phyloP scores from a whole-genome alignment of 1,284 basidiomycete species.

The Schizophyllum commune region DNA sequence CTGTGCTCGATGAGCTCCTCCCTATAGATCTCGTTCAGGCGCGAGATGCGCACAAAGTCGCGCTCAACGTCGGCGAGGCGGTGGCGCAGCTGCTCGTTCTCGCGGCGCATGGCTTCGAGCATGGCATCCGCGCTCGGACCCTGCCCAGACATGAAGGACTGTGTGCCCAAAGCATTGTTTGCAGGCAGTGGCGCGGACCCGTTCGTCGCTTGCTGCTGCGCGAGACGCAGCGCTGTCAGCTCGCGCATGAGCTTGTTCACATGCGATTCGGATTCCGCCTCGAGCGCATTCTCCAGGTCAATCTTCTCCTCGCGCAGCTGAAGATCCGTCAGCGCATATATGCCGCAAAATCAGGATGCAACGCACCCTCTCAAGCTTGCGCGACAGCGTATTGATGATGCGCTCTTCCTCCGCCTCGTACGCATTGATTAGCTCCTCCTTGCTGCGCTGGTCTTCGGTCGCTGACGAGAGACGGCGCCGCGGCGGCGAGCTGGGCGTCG shows the following conservation, averaged over 20 bases:
- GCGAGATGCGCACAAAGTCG: conserved; percentile 61
- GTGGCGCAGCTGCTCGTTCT: conserved; percentile 65
- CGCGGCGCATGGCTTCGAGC: conserved; percentile 63
- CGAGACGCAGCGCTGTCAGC: conserved; percentile 53
- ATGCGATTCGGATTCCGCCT: conserved; percentile 74
- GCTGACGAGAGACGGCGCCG: conserved; percentile 42
- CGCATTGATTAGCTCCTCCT: conserved; percentile 73
- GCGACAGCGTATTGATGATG: conserved; percentile 71
- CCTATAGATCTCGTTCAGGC: conserved; percentile 73
- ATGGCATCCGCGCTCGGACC: conserved; percentile 44
- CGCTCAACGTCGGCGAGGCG: conserved; percentile 63
- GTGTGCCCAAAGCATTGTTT: conserved; percentile 23
- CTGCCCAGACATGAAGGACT: conserved; percentile 19
- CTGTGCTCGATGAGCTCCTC: conserved; percentile 74
- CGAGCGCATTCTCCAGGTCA: conserved; percentile 68
- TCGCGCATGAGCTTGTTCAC: conserved; percentile 69
- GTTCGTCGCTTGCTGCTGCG: conserved; percentile 29
- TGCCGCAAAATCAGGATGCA: conserved; percentile 2
- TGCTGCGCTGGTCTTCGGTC: conserved; percentile 33
- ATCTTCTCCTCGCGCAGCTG: conserved; percentile 78
- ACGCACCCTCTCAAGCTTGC: conserved; percentile 71
- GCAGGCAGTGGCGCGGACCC: conserved; percentile 19
- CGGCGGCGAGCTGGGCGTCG: conserved; percentile 43
- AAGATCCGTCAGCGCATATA: not conserved
- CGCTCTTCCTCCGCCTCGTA: conserved; percentile 85